phyloP scores from a whole-genome alignment of 306 rosid species.

The Glycine tomentella region DNA sequence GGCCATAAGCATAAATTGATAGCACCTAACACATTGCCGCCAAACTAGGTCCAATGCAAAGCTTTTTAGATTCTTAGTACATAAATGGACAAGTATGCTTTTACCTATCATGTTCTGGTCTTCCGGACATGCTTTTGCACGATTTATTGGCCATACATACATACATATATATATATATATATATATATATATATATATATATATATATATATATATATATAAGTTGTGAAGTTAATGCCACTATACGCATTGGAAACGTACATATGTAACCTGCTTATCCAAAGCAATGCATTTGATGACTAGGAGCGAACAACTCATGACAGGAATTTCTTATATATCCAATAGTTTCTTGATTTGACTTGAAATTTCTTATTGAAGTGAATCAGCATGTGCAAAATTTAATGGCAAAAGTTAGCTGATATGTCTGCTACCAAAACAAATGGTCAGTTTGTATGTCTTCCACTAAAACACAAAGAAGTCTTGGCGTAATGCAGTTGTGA shows the following conservation, averaged over 20 bases:
- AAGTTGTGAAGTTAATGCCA: slow-evolving; percentile 1
- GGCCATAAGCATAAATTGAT: no score
- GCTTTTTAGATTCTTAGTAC: no score
- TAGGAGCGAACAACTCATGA: neutral
- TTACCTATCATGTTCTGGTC: no score
- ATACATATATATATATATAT: no score
- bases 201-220: no score
- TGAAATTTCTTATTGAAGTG: neutral
- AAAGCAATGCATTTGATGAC: slow-evolving; percentile 15
- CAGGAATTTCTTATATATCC: slow-evolving; percentile 14
- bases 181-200: no score
- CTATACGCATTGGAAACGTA: no score
- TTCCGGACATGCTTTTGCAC: no score
- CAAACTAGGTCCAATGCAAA: no score
- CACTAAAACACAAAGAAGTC: neutral
- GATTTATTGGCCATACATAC: no score
- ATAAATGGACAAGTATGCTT: no score
- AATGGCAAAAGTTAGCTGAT: neutral
- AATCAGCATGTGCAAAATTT: slow-evolving; percentile 14
- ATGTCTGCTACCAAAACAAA: slow-evolving; percentile 5
- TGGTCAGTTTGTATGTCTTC: neutral
- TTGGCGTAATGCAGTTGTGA: slow-evolving; percentile 1
- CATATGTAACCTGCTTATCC: slow-evolving; percentile 11
- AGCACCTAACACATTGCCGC: no score
- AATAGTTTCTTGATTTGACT: slow-evolving; percentile 4